A percentile compares a stretch with the other conserved stretches of the same genome.
phyloP scores from a whole-genome alignment of 2,329 filamentous ascomycete species.

The Alternaria gansuensis region DNA sequence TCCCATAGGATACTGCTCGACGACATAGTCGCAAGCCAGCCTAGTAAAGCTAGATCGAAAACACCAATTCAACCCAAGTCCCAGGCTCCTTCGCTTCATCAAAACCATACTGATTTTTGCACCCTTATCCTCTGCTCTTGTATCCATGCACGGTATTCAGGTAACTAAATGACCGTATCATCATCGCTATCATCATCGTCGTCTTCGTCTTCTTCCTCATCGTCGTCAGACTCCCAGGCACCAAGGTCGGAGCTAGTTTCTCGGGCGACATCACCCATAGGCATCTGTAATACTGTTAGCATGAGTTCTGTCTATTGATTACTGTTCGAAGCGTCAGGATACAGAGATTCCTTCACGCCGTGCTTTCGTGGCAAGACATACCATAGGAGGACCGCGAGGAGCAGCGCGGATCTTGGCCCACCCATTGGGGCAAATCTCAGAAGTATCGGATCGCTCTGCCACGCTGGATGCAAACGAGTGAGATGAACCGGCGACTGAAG shows the following conservation, averaged over 20 bases:
- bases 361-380: constrained; percentile 24
- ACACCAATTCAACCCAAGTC: not conserved
- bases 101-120: not conserved
- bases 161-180: constrained; percentile 42
- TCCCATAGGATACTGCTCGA: not conserved
- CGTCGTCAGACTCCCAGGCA: constrained; percentile 24
- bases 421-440: constrained; percentile 20
- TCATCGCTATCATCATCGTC: constrained; percentile 51
- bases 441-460: constrained; percentile 36
- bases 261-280: constrained; percentile 19
- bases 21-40: not conserved
- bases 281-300: constrained; percentile 22
- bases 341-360: too few relatives aligned
- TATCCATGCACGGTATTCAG: not conserved
- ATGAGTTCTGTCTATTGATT: not conserved
- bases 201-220: constrained; percentile 54
- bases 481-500: constrained; percentile 27
- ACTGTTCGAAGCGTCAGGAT: not conserved
- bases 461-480: constrained; percentile 36
- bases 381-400: constrained; percentile 24
- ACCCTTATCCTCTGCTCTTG: not conserved
- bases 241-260: constrained; percentile 10
- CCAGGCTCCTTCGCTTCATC: not conserved
- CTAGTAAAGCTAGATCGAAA: not conserved
- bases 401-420: constrained; percentile 45